Percentiles rank a stretch among this genome's conserved stretches.
Conservation (phyloP, 345 rosid genomes). For the Dimocarpus longan region DNA sequence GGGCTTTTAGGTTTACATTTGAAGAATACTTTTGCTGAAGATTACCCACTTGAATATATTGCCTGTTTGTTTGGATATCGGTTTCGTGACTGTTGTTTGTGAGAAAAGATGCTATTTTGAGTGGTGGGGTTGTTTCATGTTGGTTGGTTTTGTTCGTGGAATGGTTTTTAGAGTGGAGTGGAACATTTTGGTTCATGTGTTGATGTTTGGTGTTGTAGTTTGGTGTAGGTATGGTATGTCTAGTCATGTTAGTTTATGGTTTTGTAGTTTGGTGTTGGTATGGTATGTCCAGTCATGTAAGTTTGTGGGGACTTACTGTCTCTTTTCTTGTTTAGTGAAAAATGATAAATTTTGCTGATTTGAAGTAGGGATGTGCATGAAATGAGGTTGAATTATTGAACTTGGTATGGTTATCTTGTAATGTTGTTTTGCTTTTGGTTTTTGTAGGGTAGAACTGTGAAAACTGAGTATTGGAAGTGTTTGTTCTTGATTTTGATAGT, state of each 20-base stretch:
- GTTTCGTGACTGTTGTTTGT: not conserved
- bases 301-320: not conserved
- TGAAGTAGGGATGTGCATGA: not conserved
- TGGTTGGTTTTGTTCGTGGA: not conserved
- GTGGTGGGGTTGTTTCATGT: conserved; percentile 4
- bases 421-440: not conserved
- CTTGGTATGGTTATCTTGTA: not conserved
- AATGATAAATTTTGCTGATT: not conserved
- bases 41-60: not conserved
- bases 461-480: not conserved
- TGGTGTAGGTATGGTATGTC: not conserved
- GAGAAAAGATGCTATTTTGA: not conserved
- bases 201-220: not conserved
- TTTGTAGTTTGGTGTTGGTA: too few relatives aligned
- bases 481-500: not conserved
- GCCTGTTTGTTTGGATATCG: not conserved
- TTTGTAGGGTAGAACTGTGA: not conserved
- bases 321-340: not conserved
- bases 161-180: not conserved
- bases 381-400: not conserved
- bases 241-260: not conserved
- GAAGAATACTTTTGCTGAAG: not conserved
- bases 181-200: not conserved
- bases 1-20: not conserved
- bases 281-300: not conserved